Conservation (phyloP, 495 filamentous ascomycete species). For the Penicillium waksmanii region DNA sequence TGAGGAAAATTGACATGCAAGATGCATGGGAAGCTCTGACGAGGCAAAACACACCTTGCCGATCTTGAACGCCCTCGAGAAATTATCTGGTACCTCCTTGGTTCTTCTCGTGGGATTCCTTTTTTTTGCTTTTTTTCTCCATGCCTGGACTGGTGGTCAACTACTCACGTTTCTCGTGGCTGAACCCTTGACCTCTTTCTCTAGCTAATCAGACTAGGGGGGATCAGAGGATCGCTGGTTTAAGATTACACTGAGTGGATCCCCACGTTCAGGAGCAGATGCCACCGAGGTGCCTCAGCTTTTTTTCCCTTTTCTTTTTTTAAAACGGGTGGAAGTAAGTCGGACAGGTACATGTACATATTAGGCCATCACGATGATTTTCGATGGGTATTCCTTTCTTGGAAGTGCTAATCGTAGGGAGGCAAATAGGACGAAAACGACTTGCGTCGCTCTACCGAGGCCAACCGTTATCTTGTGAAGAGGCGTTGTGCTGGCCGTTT, state of each 20-base stretch:
- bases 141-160: background rate
- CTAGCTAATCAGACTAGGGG: conserved; percentile 22
- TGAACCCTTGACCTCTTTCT: conserved; percentile 8
- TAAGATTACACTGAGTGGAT: conserved; percentile 27
- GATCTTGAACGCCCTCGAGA: conserved; percentile 11
- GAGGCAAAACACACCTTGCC: conserved; percentile 13
- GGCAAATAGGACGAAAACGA: conserved; percentile 2
- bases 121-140: background rate
- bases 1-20: conserved; percentile 5
- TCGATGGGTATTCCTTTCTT: conserved; percentile 5
- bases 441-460: conserved; percentile 19
- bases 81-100: background rate
- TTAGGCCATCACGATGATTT: background rate
- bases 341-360: conserved; percentile 1
- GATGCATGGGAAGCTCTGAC: conserved; percentile 9
- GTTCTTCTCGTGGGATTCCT: background rate
- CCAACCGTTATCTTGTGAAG: conserved; percentile 25
- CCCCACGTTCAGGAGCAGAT: conserved; percentile 29
- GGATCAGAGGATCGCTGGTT: conserved; percentile 25
- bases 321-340: background rate
- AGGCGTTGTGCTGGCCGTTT: background rate
- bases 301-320: background rate
- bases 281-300: conserved; percentile 14
- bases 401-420: conserved; percentile 9
- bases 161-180: conserved; percentile 11